Conservation (phyloP, 129 eudicot species). For the Smallanthus sonchifolius region DNA sequence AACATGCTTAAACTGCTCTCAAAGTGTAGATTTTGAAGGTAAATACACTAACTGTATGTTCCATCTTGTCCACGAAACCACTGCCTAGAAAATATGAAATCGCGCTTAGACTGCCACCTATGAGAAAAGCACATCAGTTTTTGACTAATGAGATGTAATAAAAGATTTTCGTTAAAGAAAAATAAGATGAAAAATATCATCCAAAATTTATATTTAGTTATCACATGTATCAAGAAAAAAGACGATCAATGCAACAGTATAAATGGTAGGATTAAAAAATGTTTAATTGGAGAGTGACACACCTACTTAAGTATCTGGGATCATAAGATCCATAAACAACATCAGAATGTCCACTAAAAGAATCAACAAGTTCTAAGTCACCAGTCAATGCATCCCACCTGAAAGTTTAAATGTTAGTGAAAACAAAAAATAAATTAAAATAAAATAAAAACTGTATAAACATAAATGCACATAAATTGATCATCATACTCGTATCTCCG, state of each 20-base stretch:
- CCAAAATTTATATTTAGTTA: background rate
- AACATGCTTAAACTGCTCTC: background rate
- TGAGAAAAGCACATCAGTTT: conserved; percentile 33
- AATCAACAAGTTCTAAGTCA: conserved; percentile 80
- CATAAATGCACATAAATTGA: conserved; percentile 12
- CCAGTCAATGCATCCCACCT: conserved; percentile 93
- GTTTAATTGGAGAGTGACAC: conserved; percentile 3
- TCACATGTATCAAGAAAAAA: background rate
- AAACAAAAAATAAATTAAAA: no score
- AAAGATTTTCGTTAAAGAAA: no score
- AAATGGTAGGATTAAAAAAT: background rate
- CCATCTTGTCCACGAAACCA: conserved; percentile 99
- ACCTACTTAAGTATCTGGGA: conserved; percentile 60
- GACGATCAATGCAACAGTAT: background rate
- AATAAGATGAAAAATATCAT: no score
- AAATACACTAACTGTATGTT: conserved; percentile 64
- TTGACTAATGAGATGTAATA: conserved; percentile 21
- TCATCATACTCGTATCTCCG: conserved; percentile 76
- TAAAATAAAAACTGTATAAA: background rate
- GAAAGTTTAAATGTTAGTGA: conserved; percentile 29
- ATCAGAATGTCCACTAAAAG: conserved; percentile 71
- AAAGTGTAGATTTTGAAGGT: background rate
- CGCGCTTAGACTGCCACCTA: conserved; percentile 88
- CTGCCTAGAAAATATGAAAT: conserved; percentile 92
- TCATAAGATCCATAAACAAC: conserved; percentile 83